A percentile compares a stretch with the other conserved stretches of the same genome.
phyloP scores from a whole-genome alignment of 257 asterid species.

The Ilex aquifolium region DNA sequence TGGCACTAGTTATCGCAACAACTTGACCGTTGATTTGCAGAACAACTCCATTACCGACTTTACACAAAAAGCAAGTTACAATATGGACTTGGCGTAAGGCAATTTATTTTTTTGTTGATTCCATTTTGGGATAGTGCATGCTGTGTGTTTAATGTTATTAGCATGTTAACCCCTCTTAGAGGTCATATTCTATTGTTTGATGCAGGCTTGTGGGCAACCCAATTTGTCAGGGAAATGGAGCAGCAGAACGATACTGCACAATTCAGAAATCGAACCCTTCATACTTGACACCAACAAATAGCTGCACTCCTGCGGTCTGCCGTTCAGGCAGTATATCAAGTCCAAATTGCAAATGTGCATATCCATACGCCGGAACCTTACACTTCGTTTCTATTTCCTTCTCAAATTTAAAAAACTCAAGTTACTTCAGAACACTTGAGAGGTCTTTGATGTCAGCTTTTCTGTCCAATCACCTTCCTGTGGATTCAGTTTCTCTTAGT shows the following conservation, averaged over 20 bases:
- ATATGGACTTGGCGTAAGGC: conserved; percentile 39
- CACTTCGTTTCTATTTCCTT: conserved; percentile 69
- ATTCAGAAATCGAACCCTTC: conserved; percentile 15
- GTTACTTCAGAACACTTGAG: conserved; percentile 44
- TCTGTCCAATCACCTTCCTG: conserved; percentile 48
- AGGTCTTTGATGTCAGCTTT: conserved; percentile 44
- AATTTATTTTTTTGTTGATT: conserved; percentile 4
- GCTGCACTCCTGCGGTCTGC: conserved; percentile 49
- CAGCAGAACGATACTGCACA: conserved; percentile 38
- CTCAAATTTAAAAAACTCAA: conserved; percentile 52
- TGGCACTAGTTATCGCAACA: conserved; percentile 51
- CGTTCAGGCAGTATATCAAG: conserved; percentile 39
- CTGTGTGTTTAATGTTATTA: not conserved
- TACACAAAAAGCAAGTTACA: conserved; percentile 39
- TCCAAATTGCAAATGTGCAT: conserved; percentile 57
- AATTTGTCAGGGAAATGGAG: conserved; percentile 44
- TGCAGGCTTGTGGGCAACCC: conserved; percentile 70
- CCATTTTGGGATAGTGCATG: not conserved
- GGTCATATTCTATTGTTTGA: conserved; percentile 9
- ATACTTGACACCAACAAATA: conserved; percentile 16
- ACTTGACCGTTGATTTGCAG: conserved; percentile 58
- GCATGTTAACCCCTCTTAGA: not conserved
- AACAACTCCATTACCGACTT: conserved; percentile 53
- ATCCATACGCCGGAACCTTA: conserved; percentile 65
- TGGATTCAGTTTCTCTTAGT: conserved; percentile 47